Conservation (phyloP, 2,329 filamentous ascomycete species). For the Colletotrichum sp. region DNA sequence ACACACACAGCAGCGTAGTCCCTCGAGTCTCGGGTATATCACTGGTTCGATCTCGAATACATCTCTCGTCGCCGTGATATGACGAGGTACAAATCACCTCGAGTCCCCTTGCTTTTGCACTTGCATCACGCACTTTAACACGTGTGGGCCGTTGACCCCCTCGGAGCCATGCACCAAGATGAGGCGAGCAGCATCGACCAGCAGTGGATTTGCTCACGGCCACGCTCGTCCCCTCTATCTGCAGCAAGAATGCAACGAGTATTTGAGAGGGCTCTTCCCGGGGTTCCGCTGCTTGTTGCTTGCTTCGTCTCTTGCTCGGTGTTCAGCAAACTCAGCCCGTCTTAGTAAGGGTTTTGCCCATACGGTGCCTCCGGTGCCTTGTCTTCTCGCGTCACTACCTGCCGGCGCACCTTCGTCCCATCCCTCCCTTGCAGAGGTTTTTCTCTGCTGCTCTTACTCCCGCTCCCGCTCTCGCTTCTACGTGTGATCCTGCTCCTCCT, state of each 20-base stretch:
- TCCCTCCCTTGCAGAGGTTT: not conserved
- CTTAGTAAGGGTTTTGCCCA: not conserved
- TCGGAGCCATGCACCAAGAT: not conserved
- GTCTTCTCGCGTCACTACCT: not conserved
- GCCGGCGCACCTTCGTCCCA: not conserved
- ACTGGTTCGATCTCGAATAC: conserved; percentile 8
- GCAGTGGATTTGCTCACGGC: not conserved
- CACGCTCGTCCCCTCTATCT: not conserved
- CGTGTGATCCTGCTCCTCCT: not conserved
- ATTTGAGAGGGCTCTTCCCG: conserved; percentile 17
- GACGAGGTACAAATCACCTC: not conserved
- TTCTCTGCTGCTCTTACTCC: not conserved
- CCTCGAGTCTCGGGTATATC: not conserved
- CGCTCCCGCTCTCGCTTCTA: not conserved
- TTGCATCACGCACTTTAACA: conserved; percentile 5
- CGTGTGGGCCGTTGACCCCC: not conserved
- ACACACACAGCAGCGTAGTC: conserved; percentile 8
- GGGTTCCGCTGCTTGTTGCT: not conserved
- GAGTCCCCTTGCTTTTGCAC: not conserved
- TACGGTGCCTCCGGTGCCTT: not conserved
- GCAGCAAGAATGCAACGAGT: not conserved
- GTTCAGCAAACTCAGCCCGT: not conserved
- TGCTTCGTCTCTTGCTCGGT: conserved; percentile 15
- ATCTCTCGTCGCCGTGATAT: not conserved
- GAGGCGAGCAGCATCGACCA: conserved; percentile 18